Conservation (phyloP, 2,329 filamentous ascomycete species). For the Ophiocordyceps camponoti-rufipedis region DNA sequence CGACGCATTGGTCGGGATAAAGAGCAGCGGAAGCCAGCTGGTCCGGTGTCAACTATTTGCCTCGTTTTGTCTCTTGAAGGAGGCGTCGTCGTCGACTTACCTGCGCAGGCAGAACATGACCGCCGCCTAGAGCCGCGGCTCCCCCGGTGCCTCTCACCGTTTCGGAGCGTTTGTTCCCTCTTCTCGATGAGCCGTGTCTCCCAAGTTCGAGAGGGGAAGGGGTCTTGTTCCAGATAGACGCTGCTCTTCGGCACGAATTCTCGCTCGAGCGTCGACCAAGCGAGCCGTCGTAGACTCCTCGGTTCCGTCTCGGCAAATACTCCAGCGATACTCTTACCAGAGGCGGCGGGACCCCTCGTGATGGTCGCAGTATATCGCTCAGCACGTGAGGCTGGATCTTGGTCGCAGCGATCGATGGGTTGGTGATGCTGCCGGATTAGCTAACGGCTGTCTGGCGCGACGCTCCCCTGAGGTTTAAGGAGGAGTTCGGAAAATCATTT, state of each 20-base stretch:
- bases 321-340: too few relatives aligned
- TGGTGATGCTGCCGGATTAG: not conserved
- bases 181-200: not conserved
- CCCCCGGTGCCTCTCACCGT: not conserved
- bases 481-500: not conserved
- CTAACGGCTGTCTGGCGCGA: not conserved
- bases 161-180: not conserved
- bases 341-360: too few relatives aligned
- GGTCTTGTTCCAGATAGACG: too few relatives aligned
- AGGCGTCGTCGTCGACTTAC: conserved; percentile 14
- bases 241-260: too few relatives aligned
- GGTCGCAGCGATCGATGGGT: not conserved
- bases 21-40: conserved; percentile 75
- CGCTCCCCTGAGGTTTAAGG: not conserved
- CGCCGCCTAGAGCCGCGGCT: conserved; percentile 1
- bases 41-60: not conserved
- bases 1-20: conserved; percentile 73
- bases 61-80: not conserved
- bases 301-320: too few relatives aligned
- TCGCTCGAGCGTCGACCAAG: too few relatives aligned
- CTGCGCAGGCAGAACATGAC: conserved; percentile 46
- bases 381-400: not conserved
- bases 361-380: too few relatives aligned
- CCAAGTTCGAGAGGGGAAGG: too few relatives aligned
- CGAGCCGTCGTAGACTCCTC: too few relatives aligned